phyloP scores from a whole-genome alignment of 768 basidiomycete species.

The Plicaturopsis crispa region DNA sequence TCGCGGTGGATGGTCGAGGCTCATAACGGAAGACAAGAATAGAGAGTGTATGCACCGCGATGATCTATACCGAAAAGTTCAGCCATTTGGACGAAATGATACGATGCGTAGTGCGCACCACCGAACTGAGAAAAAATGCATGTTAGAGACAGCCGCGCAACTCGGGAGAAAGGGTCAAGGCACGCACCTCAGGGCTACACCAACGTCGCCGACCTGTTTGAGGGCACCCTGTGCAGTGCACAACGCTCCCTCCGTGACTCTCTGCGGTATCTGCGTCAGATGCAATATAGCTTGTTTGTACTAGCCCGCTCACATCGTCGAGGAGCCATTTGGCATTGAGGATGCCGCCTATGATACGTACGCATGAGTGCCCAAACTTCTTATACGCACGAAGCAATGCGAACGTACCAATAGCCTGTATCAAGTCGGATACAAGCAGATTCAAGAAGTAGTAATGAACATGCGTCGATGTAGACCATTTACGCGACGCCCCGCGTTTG shows the following conservation, averaged over 20 bases:
- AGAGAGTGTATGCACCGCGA: conserved; percentile 32
- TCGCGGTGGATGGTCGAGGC: conserved; percentile 19
- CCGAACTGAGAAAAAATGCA: conserved; percentile 7
- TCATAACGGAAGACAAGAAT: conserved; percentile 27
- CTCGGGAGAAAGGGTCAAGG: too few species aligned
- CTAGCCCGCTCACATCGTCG: too few species aligned
- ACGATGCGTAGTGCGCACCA: conserved; percentile 7
- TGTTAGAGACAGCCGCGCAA: too few species aligned
- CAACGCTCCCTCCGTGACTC: conserved; percentile 18
- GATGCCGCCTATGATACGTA: neutral
- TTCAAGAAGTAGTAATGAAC: conserved; percentile 26
- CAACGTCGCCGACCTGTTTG: conserved; percentile 33
- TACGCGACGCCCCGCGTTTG: conserved; percentile 15
- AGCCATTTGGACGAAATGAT: neutral
- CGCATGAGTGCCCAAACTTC: neutral
- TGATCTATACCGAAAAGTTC: conserved; percentile 15
- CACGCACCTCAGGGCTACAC: conserved; percentile 29
- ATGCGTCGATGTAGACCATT: conserved; percentile 23
- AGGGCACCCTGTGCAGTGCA: conserved; percentile 31
- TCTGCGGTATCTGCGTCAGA: too few species aligned
- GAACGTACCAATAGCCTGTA: conserved; percentile 25
- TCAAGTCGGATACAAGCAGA: conserved; percentile 21
- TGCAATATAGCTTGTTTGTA: too few species aligned
- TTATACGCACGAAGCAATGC: neutral
- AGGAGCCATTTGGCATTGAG: too few species aligned